Base-by-base conservation (phyloP, 2,329 filamentous ascomycete species). In the Myotisia sp. region DNA sequence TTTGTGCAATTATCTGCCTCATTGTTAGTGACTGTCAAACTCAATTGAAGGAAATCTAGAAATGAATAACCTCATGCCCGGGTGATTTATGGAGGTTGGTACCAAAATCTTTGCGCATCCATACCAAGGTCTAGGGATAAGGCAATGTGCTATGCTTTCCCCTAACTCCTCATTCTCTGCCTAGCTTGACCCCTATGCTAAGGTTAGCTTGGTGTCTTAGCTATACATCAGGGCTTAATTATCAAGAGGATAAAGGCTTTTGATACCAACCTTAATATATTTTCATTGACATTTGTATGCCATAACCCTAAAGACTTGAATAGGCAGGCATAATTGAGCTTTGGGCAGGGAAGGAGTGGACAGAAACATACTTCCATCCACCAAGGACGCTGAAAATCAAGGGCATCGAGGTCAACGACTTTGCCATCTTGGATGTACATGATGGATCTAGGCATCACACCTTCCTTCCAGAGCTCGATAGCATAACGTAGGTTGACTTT, bases 401-500 rank as follows among this genome's bases (percentile, higher is more conserved):
- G 4, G 9, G 29, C 26, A 12, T 35, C n/a, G 26, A 24, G 24
- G 32, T 6, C 10, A 17, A 34, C 20, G 22, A 38, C 27, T 31
- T 38, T 35, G 26, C 30, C 36, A 12, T 35, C 26, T 27, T 28
- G 30, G 7, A 34, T 38, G 12, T 26, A 10, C 8, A 8, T 29
- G 4, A 6, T 13, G 14, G 18, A 20, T 6, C 14, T 26, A 20
- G 37, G 36, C 20, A 40, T 33, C 13, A 21, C 27, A n/a, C 17
- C 10, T 19, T 40, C 24, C 12, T 37, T 14, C 17, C 37, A 40
- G n/a, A 40, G 23, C 18, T 40, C 19, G 23, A 40, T 40, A 12
- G 37, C 30, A 31, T 29, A 29, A 18, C 22, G 24, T n/a, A 40
- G 38, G 19, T 34, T 40, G 13, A 22, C 26, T 34, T 40, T 40